Percentiles rank a stretch among this genome's conserved stretches.
Conservation (phyloP, 306 rosid genomes). For the Prunus mongolica region DNA sequence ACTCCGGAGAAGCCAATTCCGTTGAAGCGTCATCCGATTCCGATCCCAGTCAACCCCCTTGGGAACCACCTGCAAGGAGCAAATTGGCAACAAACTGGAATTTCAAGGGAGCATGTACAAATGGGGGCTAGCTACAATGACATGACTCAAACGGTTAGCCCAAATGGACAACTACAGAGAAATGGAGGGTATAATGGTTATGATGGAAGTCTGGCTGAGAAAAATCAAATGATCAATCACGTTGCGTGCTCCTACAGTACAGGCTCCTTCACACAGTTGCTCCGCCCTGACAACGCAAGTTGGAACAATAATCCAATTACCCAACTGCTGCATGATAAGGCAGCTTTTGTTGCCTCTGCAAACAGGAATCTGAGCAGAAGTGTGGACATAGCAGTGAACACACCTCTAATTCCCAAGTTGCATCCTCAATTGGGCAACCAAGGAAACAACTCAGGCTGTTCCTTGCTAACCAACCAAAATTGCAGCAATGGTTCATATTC, state of each 20-base stretch:
- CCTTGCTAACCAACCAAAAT: constrained; percentile 16
- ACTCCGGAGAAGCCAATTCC: constrained; percentile 46
- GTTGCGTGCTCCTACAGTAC: background rate
- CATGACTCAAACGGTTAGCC: constrained; percentile 29
- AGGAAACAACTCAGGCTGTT: constrained; percentile 18
- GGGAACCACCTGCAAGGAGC: constrained; percentile 25
- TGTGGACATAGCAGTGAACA: constrained; percentile 37
- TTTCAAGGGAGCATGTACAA: constrained; percentile 29
- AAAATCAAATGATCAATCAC: background rate
- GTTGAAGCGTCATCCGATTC: constrained; percentile 16
- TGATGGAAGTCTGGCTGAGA: constrained; percentile 15
- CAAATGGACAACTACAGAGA: constrained; percentile 19
- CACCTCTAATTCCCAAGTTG: constrained; percentile 35
- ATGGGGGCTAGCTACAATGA: constrained; percentile 26
- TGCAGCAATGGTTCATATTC: constrained; percentile 21
- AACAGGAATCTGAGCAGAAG: constrained; percentile 23
- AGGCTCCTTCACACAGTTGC: constrained; percentile 19
- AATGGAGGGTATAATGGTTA: constrained; percentile 16
- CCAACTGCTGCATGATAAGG: constrained; percentile 28
- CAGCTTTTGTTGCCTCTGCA: constrained; percentile 26
- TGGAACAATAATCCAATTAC: background rate
- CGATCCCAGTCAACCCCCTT: constrained; percentile 19
- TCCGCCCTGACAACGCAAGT: constrained; percentile 11
- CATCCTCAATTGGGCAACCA: constrained; percentile 21
- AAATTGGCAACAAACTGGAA: constrained; percentile 28